These are phyloP conservation scores for Astragalus membranaceus DNA, from an alignment of 306 rosid genomes.

Conservation along the genomic window DNA sequence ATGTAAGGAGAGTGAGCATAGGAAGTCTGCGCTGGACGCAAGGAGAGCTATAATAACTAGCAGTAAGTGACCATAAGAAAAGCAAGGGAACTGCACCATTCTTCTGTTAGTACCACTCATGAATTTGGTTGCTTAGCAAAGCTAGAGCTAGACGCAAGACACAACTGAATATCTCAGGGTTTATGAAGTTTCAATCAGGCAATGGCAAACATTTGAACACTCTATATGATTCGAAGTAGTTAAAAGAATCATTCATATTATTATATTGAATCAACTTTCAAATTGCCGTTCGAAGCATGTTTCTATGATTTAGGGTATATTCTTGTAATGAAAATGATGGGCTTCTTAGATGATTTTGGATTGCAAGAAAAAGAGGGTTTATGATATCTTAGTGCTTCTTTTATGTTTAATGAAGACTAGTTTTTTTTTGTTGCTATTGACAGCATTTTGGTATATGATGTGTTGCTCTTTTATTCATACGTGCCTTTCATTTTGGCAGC, in stretches of 20 bases:
- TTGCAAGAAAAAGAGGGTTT: not conserved
- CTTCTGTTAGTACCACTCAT: not conserved
- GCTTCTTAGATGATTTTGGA: not conserved
- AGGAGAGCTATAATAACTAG: not conserved
- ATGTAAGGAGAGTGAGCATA: no score
- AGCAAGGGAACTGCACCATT: not conserved
- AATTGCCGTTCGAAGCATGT: not conserved
- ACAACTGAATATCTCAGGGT: conserved; percentile 3
- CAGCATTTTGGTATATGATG: not conserved
- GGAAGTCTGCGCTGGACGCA: no score
- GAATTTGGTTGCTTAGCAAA: conserved; percentile 18
- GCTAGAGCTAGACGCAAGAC: not conserved
- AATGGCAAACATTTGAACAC: not conserved
- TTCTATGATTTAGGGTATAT: not conserved
- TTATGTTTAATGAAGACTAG: not conserved
- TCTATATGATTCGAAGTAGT: not conserved
- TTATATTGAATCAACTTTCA: not conserved
- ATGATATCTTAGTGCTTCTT: conserved; percentile 1
- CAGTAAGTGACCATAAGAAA: not conserved
- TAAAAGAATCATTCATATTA: not conserved
- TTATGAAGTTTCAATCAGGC: not conserved
- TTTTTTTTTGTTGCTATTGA: not conserved
- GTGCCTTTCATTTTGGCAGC: conserved; percentile 49
- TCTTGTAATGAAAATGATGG: not conserved
- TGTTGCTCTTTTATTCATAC: not conserved